Evolutionary conservation across 192 early-diverging fungal species (phyloP), one percentile per base, ranked within the genome.

Genomic region (Backusella luteola): DNA sequence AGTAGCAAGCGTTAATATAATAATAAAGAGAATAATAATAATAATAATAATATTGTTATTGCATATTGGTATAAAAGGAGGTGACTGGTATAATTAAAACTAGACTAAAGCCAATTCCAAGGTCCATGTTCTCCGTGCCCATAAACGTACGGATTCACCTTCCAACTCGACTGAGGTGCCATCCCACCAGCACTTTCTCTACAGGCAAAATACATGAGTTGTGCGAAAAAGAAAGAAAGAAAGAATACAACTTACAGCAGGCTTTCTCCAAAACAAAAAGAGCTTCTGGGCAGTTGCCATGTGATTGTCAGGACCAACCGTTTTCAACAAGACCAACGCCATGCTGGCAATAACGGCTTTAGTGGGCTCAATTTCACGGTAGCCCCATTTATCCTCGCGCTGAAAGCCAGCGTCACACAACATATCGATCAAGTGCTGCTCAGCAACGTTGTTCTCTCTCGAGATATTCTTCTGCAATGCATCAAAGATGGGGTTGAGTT

Each of bases 161-260:
- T 84, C 77, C 6, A 93, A 77, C 72, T 89, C 85, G 41, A 93
- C 89, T 66, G 90, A 90, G 39, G 86, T 87, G 21, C 92, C 91
- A 80, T 94, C 93, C 93, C 93, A 94, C 93, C 93, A 94, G 81
- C 93, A 94, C 81, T 94, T 94, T 79, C 93, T 87, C 77, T 89
- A 80, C 32, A 26, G 36, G 29, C 32, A 32, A 32, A 26, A 69
- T 2, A 26, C 1, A 32, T 26, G 69, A 72, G 39, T 19, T 36
- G 34, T 4, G 32, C 11, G 56, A 56, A 35, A 76, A 12, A 67
- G 35, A 32, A 32, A 32, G 15, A 15, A 38, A 68, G 6, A 34
- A 44, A 19, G 8, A 39, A 39, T 9, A 39, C 38, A 49, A 85
- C 83, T 72, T 86, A 89, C 88, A 11, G 93, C 93, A 6, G 93